A percentile compares a stretch with the other conserved stretches of the same genome.
phyloP scores from a whole-genome alignment of 1,284 basidiomycete genomes.

The Malassezia sp. region DNA sequence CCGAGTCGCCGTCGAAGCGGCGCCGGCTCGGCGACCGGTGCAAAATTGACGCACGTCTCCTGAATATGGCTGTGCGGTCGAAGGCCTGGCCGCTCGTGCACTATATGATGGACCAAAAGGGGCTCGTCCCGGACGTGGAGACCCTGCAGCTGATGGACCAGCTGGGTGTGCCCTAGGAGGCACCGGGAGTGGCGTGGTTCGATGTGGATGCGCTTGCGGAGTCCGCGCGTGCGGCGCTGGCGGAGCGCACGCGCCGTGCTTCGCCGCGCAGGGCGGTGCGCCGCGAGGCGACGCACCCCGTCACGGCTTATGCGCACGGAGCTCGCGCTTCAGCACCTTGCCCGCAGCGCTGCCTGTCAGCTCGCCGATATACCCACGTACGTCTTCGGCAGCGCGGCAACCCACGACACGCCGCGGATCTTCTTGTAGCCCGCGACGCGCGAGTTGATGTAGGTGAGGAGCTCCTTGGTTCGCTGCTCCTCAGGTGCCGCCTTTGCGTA shows the following conservation, averaged over 20 bases:
- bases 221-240: too few relatives aligned
- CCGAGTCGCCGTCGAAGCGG: conserved; percentile 4
- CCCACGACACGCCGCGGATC: conserved; percentile 32
- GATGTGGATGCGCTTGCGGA: too few relatives aligned
- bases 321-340: conserved; percentile 41
- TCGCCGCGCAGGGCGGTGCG: too few relatives aligned
- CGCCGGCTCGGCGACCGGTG: conserved; percentile 7
- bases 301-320: conserved; percentile 12
- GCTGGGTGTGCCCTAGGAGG: conserved; percentile 3
- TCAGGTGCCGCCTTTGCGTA: conserved; percentile 11
- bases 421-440: conserved; percentile 41
- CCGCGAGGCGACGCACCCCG: too few relatives aligned
- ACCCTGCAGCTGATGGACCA: conserved; percentile 12
- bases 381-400: conserved; percentile 32
- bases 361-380: conserved; percentile 6
- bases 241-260: too few relatives aligned
- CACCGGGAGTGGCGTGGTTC: too few relatives aligned
- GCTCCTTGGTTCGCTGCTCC: conserved; percentile 15
- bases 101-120: conserved; percentile 14
- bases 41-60: background rate
- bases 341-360: conserved; percentile 23
- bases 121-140: conserved; percentile 10
- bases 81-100: conserved; percentile 10
- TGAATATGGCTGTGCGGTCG: conserved; percentile 4
- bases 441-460: conserved; percentile 29